Evolutionary conservation across 805 yeast genomes (phyloP).

Genomic region (Saturnispora besseyi): DNA sequence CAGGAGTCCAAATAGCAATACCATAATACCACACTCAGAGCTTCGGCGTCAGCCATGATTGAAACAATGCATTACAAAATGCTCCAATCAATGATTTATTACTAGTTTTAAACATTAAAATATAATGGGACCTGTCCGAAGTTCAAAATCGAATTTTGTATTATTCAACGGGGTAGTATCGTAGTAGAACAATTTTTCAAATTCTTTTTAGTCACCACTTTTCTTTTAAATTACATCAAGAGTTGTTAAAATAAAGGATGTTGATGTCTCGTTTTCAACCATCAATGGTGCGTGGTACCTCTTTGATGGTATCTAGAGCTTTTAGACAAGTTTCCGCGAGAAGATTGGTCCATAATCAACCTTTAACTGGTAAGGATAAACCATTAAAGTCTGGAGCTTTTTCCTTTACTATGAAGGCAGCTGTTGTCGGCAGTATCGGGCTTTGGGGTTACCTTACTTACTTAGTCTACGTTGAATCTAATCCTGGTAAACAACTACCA

Average conservation of each 20-base stretch:
- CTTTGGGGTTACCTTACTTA: conserved; percentile 54
- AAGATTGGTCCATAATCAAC: background rate
- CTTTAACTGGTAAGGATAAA: background rate
- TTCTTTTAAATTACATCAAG: background rate
- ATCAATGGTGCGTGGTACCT: background rate
- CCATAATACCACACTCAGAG: too few species aligned
- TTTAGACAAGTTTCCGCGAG: background rate
- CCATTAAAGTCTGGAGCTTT: conserved; percentile 23
- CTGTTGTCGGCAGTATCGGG: conserved; percentile 41
- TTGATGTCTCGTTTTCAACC: background rate
- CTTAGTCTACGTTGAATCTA: conserved; percentile 51
- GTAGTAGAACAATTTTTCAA: background rate
- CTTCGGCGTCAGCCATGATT: too few species aligned
- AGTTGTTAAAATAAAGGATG: background rate
- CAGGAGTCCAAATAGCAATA: too few species aligned
- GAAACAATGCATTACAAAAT: too few species aligned
- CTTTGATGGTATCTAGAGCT: background rate
- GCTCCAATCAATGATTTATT: too few species aligned
- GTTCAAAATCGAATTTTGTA: too few species aligned
- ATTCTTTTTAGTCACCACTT: background rate
- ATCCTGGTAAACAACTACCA: conserved; percentile 51
- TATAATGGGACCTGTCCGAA: too few species aligned
- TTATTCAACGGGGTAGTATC: too few species aligned
- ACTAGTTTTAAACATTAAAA: too few species aligned
- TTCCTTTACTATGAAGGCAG: conserved; percentile 37